Evolutionary conservation across 805 yeast species (phyloP).

Genomic region (Lipomyces orientalis): DNA sequence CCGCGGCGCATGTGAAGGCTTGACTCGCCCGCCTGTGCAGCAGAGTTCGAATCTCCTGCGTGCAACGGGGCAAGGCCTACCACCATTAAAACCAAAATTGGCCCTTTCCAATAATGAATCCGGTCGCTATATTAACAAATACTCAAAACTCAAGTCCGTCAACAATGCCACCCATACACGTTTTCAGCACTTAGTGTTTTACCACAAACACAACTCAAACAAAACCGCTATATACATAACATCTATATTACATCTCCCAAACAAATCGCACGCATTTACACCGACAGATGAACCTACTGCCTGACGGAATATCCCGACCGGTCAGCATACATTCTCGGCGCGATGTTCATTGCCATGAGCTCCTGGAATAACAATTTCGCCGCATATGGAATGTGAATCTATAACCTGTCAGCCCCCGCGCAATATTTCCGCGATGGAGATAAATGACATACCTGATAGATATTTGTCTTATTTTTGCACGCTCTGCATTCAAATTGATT

Average conservation of each 20-base stretch:
- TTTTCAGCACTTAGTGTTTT: not conserved
- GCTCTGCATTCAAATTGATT: constrained; percentile 98
- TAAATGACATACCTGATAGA: constrained; percentile 66
- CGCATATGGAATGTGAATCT: constrained; percentile 88
- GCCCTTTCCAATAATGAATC: no score
- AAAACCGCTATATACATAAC: constrained; percentile 4
- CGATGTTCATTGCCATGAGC: constrained; percentile 97
- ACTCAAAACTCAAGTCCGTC: no score
- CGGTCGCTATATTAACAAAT: no score
- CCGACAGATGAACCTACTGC: not conserved
- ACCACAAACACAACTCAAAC: not conserved
- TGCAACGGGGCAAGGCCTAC: no score
- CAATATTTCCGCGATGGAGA: constrained; percentile 42
- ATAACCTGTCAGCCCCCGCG: not conserved
- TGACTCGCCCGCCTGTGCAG: no score
- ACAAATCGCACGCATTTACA: not conserved
- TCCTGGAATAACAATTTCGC: constrained; percentile 98
- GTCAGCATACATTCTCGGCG: constrained; percentile 94
- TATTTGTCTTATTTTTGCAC: constrained; percentile 97
- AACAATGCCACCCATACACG: not conserved
- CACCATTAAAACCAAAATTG: no score
- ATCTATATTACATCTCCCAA: constrained; percentile 11
- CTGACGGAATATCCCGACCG: constrained; percentile 62
- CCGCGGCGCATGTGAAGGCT: not conserved
- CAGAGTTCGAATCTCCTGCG: no score